A percentile compares a stretch with the other conserved stretches of the same genome.
Evolutionary conservation across 2,329 filamentous ascomycete genomes (phyloP).

Genomic region (Thermomyces lanuginosus): DNA sequence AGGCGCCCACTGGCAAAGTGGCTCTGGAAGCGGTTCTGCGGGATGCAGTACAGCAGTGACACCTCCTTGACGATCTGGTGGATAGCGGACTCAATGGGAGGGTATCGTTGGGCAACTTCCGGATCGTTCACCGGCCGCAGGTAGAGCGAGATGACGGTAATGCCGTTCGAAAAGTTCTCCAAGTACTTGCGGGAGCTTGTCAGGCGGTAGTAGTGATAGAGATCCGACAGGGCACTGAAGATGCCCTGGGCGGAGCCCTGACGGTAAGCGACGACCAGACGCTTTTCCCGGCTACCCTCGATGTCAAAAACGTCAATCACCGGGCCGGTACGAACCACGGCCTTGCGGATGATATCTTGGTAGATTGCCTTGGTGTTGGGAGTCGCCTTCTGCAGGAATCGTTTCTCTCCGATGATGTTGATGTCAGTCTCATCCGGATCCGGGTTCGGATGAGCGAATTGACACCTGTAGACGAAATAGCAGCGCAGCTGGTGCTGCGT

Average conservation of each 20-base stretch:
- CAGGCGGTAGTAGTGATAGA: slow-evolving; percentile 97
- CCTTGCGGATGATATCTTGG: slow-evolving; percentile 77
- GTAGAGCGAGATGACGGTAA: slow-evolving; percentile 93
- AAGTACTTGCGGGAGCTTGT: slow-evolving; percentile 96
- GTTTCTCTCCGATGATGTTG: slow-evolving; percentile 79
- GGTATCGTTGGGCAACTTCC: slow-evolving; percentile 41
- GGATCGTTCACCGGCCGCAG: slow-evolving; percentile 54
- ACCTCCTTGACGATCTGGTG: slow-evolving; percentile 99
- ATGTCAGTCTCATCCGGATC: slow-evolving; percentile 66
- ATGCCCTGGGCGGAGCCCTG: slow-evolving; percentile 80
- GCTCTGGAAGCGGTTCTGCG: slow-evolving; percentile 86
- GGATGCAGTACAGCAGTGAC: slow-evolving; percentile 90
- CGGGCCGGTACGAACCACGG: slow-evolving; percentile 70
- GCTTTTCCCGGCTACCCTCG: slow-evolving; percentile 77
- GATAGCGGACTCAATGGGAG: slow-evolving; percentile 83
- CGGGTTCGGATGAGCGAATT: slow-evolving; percentile 64
- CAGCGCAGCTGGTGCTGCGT: slow-evolving; percentile 76
- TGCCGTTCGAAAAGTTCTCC: slow-evolving; percentile 96
- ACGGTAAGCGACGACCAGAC: slow-evolving; percentile 86
- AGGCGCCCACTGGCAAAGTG: slow-evolving; percentile 75
- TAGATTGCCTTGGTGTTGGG: slow-evolving; percentile 92
- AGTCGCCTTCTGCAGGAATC: slow-evolving; percentile 91
- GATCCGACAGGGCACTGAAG: slow-evolving; percentile 85
- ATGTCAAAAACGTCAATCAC: slow-evolving; percentile 98
- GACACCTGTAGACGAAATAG: slow-evolving; percentile 97